Base-by-base conservation (phyloP, 1,284 basidiomycete species). In the Cystobasidium sp. region DNA sequence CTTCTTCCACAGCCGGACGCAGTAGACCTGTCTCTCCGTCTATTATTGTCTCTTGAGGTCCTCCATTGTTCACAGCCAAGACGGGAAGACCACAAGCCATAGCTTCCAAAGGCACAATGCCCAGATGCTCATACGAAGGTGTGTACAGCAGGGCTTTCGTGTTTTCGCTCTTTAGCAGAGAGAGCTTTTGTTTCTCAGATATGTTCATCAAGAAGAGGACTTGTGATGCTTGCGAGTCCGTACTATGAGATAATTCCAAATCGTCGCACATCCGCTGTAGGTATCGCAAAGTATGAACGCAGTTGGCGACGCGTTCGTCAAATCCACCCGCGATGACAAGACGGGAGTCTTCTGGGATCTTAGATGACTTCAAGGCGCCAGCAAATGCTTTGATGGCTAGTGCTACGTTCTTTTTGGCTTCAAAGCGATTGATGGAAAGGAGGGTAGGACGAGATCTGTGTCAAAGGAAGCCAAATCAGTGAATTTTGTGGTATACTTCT, bases 51-150 rank as follows among this genome's bases (percentile, higher is more conserved):
- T 99, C 96, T 0, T 89, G 91, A 0, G 97, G 96, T 0, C 96
- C 96, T 44, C 97, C 96, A 65, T 88, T 91, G 81, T 94, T 86
- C 5, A 59, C 64, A 0, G 94, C 94, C 6, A 99, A 83, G 0
- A 99, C 91, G 0, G 94, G 94, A 0, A 98, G 82, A 0, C 93
- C 92, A 76, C 91, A 94, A 1, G 90, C 88, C 94, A 98, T 97
- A 0, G 89, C 95, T 82, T 99, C 97, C 6, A 98, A 87, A 0
- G 96, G 96, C 0, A 92, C 95, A 78, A 99, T 98, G 1, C 96
- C 96, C 81, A 99, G 97, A 82, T 99, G 96, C 81, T 99, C 96
- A 82, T 97, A 95, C 1, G 88, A 85, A 0, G 97, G 96, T 0
- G 97, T 99, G 82, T 99, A 99, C 3, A 98, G 86, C 0, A 99